A percentile compares a stretch with the other conserved stretches of the same genome.
These are phyloP conservation scores for Lentinula boryana DNA, from an alignment of 768 basidiomycete species.

Conservation along the genomic window DNA sequence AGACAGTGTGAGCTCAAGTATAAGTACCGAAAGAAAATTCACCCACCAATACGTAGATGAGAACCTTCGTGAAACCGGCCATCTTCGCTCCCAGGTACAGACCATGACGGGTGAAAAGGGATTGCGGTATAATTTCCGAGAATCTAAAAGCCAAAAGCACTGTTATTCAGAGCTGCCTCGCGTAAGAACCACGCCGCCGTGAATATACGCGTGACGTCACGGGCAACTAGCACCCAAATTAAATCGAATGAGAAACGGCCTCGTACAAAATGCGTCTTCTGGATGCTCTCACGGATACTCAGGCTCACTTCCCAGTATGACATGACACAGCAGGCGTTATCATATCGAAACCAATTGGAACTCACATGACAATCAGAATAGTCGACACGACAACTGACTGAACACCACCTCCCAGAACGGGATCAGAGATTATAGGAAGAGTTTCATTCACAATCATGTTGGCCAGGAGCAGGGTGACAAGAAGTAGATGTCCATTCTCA, in stretches of 20 bases:
- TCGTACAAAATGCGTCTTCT: background rate
- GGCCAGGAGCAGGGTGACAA: constrained; percentile 76
- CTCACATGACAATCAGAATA: constrained; percentile 83
- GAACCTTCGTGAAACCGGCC: constrained; percentile 59
- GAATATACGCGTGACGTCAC: constrained; percentile 26
- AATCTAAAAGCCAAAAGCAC: constrained; percentile 45
- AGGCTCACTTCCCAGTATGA: background rate
- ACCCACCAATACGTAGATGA: constrained; percentile 67
- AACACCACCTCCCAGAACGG: constrained; percentile 72
- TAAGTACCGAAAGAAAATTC: background rate
- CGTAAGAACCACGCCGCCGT: background rate
- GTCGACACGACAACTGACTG: constrained; percentile 79
- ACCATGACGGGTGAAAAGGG: constrained; percentile 87
- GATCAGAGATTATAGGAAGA: constrained; percentile 78
- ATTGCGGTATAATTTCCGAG: constrained; percentile 89
- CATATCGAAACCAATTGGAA: constrained; percentile 11
- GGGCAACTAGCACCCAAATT: background rate
- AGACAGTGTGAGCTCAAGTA: background rate
- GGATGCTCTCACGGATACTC: background rate
- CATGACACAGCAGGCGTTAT: background rate
- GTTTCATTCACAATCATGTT: constrained; percentile 94
- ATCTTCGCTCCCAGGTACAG: constrained; percentile 85
- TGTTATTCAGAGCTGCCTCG: background rate
- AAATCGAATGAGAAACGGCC: background rate
- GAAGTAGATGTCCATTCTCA: constrained; percentile 73